These are phyloP conservation scores for Nitzschia sp. DNA, from an alignment of 108 stramenopile genomes.

Conservation along the genomic window DNA sequence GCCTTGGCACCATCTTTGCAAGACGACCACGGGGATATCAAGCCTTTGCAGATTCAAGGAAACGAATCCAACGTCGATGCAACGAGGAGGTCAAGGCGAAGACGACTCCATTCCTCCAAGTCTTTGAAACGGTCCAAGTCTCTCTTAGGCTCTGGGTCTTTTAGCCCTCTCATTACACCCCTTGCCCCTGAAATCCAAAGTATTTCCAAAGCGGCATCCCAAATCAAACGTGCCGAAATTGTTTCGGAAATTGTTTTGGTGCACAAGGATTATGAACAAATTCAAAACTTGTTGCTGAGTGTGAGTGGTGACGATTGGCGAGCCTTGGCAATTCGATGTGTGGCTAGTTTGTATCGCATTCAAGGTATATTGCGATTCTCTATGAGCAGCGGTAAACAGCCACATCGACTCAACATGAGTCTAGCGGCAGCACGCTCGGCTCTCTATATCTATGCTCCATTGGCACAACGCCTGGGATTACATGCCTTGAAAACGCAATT, in stretches of 20 bases:
- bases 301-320: slow-evolving; percentile 72
- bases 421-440: slow-evolving; percentile 55
- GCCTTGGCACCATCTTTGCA: neutral
- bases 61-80: neutral
- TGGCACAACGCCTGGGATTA: slow-evolving; percentile 75
- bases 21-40: no score
- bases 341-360: slow-evolving; percentile 73
- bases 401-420: slow-evolving; percentile 11
- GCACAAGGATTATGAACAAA: slow-evolving; percentile 36
- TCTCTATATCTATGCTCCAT: slow-evolving; percentile 61
- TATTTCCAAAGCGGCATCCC: slow-evolving; percentile 52
- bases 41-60: no score
- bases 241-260: slow-evolving; percentile 41
- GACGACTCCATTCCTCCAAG: neutral
- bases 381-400: neutral
- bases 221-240: slow-evolving; percentile 71
- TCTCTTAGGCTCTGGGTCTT: neutral
- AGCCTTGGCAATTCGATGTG: slow-evolving; percentile 71
- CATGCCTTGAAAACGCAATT: slow-evolving; percentile 65
- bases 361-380: slow-evolving; percentile 46
- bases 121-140: neutral
- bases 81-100: neutral
- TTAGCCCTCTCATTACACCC: neutral
- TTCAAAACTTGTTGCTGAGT: slow-evolving; percentile 61
- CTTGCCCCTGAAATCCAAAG: slow-evolving; percentile 9